These are phyloP conservation scores for Aspergillus saccharolyticus DNA, from an alignment of 495 filamentous ascomycete genomes.

Conservation along the genomic window DNA sequence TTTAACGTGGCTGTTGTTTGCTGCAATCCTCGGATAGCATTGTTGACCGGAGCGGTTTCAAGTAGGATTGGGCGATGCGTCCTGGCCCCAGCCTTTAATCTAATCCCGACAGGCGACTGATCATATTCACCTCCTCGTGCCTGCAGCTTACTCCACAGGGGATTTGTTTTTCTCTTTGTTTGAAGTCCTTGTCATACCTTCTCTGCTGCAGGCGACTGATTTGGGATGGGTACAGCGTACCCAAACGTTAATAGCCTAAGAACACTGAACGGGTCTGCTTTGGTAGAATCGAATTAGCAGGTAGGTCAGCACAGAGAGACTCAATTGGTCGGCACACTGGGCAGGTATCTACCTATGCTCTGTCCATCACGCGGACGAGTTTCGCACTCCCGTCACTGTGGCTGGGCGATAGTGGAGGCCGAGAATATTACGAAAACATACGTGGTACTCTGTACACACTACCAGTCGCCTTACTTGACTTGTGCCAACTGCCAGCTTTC, in stretches of 20 bases:
- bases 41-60: not conserved
- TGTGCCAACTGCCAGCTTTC: not conserved
- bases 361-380: slow-evolving; percentile 12
- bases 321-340: no score
- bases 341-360: slow-evolving; percentile 4
- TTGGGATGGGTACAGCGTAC: slow-evolving; percentile 2
- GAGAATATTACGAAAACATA: not conserved
- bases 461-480: not conserved
- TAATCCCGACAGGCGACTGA: slow-evolving; percentile 4
- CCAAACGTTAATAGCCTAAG: not conserved
- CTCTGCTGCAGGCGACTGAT: slow-evolving; percentile 1
- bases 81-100: slow-evolving; percentile 1
- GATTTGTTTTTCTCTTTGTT: not conserved
- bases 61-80: not conserved
- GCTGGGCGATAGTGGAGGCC: slow-evolving; percentile 8
- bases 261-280: not conserved
- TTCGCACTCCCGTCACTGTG: slow-evolving; percentile 7
- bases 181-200: not conserved
- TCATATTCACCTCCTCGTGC: slow-evolving; percentile 15
- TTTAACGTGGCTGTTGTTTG: slow-evolving; percentile 8
- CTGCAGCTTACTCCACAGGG: slow-evolving; percentile 7
- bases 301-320: not conserved
- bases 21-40: slow-evolving; percentile 8
- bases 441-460: no score
- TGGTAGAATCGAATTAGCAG: slow-evolving; percentile 3